phyloP scores from a whole-genome alignment of 257 asterid species.

The Solanum piurae region DNA sequence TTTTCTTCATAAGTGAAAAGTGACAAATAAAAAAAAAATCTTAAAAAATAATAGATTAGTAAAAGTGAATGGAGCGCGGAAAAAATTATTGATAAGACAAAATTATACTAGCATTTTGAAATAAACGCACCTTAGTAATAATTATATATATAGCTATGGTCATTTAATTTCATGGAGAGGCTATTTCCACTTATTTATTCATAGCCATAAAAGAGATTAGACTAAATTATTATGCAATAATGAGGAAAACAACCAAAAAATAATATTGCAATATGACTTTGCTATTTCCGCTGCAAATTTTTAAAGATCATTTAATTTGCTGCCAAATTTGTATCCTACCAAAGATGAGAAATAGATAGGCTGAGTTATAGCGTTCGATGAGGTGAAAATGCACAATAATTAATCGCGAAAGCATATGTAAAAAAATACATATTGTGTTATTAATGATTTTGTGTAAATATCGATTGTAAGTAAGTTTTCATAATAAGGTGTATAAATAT shows the following conservation, averaged over 20 bases:
- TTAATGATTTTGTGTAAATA: too few species aligned
- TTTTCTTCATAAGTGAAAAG: too few species aligned
- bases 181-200: neutral
- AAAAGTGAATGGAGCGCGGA: too few species aligned
- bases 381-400: neutral
- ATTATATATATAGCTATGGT: neutral
- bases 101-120: neutral
- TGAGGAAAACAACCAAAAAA: neutral
- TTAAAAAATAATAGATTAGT: too few species aligned
- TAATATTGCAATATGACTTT: neutral
- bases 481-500: too few species aligned
- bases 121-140: neutral
- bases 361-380: neutral
- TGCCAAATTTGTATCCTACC: neutral
- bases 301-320: neutral
- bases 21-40: too few species aligned
- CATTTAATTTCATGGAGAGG: neutral
- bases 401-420: too few species aligned
- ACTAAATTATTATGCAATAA: neutral
- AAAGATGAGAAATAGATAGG: neutral
- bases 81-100: neutral
- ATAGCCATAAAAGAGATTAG: neutral
- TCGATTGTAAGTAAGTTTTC: too few species aligned
- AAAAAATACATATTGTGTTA: too few species aligned
- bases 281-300: neutral